Conservation (phyloP, 345 rosid genomes). For the Hypericum perforatum region DNA sequence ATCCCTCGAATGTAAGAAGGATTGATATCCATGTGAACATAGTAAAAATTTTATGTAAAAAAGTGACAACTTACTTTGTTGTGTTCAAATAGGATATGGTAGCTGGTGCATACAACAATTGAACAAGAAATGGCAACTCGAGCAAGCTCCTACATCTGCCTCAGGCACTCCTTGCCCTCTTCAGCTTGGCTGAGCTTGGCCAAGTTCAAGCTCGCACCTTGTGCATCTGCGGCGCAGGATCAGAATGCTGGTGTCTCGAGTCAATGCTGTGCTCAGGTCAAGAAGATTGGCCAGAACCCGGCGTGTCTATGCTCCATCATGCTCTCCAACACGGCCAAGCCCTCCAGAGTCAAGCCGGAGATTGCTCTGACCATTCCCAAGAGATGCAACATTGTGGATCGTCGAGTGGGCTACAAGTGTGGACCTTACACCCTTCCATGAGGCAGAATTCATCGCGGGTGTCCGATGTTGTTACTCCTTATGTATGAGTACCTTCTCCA, state of each 20-base stretch:
- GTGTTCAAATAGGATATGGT: no score
- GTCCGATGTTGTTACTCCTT: no score
- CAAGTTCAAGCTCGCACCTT: constrained; percentile 26
- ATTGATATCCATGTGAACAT: no score
- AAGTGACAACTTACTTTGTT: no score
- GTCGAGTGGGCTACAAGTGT: constrained; percentile 40
- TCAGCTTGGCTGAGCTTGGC: neutral
- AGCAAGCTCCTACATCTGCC: constrained; percentile 1
- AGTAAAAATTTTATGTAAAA: no score
- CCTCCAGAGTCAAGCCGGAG: constrained; percentile 29
- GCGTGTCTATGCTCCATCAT: constrained; percentile 32
- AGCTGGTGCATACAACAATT: no score
- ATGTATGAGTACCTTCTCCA: no score
- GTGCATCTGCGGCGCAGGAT: constrained; percentile 28
- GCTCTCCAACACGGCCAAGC: constrained; percentile 32
- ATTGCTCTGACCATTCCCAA: constrained; percentile 34
- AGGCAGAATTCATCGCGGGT: no score
- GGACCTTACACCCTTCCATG: constrained; percentile 9
- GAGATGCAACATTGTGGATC: constrained; percentile 33
- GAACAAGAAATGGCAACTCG: neutral
- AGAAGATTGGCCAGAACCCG: constrained; percentile 24
- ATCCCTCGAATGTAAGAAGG: no score
- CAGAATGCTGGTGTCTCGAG: constrained; percentile 18
- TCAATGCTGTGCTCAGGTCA: constrained; percentile 34
- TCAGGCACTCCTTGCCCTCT: neutral